A percentile compares a stretch with the other conserved stretches of the same genome.
Evolutionary conservation across 164 flowering plant genomes (phyloP).

Genomic region (Cinnamomum chago): DNA sequence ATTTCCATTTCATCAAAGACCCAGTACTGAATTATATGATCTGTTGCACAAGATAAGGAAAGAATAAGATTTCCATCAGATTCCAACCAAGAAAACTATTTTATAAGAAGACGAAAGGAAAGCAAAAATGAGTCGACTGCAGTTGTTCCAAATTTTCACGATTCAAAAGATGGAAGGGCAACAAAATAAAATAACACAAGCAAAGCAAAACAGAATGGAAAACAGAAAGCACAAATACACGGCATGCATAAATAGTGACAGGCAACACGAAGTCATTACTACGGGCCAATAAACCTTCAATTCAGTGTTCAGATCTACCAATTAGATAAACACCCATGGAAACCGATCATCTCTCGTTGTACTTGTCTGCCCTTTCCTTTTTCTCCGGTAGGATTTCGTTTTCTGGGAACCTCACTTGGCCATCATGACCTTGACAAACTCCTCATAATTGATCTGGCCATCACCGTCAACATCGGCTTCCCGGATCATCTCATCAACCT

Average conservation of each 20-base stretch:
- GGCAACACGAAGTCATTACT: background rate
- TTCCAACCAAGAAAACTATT: background rate
- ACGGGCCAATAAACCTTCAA: background rate
- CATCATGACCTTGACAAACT: conserved; percentile 79
- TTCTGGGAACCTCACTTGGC: conserved; percentile 41
- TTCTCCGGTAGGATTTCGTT: background rate
- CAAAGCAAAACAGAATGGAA: background rate
- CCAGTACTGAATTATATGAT: background rate
- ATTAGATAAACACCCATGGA: background rate
- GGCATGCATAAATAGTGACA: no score
- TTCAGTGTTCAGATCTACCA: background rate
- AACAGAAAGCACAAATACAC: background rate
- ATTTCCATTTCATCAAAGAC: background rate
- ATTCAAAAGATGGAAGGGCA: background rate
- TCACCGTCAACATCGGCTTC: conserved; percentile 86
- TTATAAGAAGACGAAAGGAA: background rate
- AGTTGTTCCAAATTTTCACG: background rate
- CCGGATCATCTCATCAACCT: conserved; percentile 80
- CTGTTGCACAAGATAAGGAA: no score
- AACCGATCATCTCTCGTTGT: background rate
- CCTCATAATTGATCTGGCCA: conserved; percentile 78
- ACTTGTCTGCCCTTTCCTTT: background rate
- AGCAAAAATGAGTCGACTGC: background rate
- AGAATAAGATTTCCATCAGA: background rate
- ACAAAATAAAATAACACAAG: background rate